phyloP scores from a whole-genome alignment of 768 basidiomycete species.

The Collybia sordida region DNA sequence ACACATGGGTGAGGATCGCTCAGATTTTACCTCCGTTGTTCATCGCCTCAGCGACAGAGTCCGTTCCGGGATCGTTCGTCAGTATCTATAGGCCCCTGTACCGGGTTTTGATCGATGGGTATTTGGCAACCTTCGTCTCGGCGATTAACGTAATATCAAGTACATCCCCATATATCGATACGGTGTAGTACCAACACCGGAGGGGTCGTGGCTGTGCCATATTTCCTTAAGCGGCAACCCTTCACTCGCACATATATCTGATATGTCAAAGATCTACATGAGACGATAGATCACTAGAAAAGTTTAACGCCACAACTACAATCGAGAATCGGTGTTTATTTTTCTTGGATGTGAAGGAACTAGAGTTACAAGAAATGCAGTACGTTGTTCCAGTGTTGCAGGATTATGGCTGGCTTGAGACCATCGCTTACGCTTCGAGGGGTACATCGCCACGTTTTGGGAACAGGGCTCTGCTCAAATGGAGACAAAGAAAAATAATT shows the following conservation, averaged over 20 bases:
- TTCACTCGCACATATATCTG: neutral
- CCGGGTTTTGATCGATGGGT: conserved; percentile 9
- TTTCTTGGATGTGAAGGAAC: too few relatives aligned
- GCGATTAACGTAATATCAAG: conserved; percentile 3
- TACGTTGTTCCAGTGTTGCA: too few relatives aligned
- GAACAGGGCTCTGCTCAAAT: conserved; percentile 21
- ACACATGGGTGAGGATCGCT: too few relatives aligned
- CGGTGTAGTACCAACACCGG: conserved; percentile 20
- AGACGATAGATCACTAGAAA: conserved; percentile 22
- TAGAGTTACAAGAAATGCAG: too few relatives aligned
- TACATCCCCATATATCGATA: conserved; percentile 19
- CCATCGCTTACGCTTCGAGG: neutral
- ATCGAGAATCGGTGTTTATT: conserved; percentile 5
- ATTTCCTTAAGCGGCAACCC: conserved; percentile 4
- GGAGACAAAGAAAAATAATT: conserved; percentile 11
- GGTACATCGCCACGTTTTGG: conserved; percentile 11
- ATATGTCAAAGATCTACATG: conserved; percentile 8
- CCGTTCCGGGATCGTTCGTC: neutral
- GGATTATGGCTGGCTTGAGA: too few relatives aligned
- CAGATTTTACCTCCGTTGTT: too few relatives aligned
- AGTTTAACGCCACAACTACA: conserved; percentile 33
- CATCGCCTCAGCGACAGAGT: too few relatives aligned
- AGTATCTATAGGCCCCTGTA: neutral
- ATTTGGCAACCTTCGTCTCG: conserved; percentile 19
- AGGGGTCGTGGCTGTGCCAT: conserved; percentile 14